phyloP scores from a whole-genome alignment of 805 yeast species.

The Teunomyces kruisii region DNA sequence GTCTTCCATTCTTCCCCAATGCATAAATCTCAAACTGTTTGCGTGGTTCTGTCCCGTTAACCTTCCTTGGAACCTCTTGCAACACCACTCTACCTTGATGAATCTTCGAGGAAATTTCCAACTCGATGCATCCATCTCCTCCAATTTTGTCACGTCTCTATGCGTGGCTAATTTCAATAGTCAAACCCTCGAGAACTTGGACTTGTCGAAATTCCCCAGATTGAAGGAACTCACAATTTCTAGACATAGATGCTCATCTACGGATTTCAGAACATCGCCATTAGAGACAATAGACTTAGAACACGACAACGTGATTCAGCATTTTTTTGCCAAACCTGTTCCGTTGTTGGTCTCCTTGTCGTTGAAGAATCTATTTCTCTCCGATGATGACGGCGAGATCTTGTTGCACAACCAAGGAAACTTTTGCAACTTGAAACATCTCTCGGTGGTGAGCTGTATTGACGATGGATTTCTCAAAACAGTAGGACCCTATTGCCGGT shows the following conservation, averaged over 20 bases:
- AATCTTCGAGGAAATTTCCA: conserved; percentile 8
- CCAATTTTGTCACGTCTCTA: background rate
- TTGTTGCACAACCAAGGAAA: background rate
- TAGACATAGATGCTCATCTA: background rate
- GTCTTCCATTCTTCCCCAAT: conserved; percentile 3
- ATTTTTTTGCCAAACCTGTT: background rate
- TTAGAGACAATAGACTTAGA: background rate
- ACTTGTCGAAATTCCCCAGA: background rate
- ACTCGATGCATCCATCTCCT: background rate
- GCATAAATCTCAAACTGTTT: conserved; percentile 7
- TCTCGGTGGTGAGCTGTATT: background rate
- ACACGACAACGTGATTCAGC: background rate
- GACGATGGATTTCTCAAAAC: conserved; percentile 1
- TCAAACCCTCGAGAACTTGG: background rate
- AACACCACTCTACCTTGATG: background rate
- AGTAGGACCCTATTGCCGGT: background rate
- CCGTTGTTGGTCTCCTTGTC: background rate
- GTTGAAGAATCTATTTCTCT: background rate
- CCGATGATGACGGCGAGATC: background rate
- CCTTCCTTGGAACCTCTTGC: conserved; percentile 3
- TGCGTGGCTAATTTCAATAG: background rate
- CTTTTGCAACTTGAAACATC: background rate
- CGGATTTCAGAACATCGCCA: background rate
- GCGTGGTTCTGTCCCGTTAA: conserved; percentile 7
- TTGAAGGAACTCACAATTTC: background rate